Percentiles rank a stretch among this genome's conserved stretches.
Conservation (phyloP, 495 filamentous ascomycete species). For the Neurospora discreta region DNA sequence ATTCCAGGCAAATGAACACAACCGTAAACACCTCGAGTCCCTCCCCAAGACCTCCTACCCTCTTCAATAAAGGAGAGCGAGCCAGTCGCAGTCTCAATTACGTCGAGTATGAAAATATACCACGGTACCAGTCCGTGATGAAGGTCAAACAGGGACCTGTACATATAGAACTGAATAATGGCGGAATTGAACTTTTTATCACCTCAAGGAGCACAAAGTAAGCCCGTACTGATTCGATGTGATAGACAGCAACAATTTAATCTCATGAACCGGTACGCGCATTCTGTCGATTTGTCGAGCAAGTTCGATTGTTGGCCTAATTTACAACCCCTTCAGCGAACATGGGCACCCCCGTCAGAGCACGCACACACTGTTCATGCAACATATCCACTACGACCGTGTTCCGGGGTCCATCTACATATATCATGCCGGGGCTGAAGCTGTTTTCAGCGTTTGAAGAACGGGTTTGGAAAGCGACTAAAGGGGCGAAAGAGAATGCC, state of each 20-base stretch:
- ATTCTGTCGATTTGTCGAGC: background rate
- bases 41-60: slow-evolving; percentile 70
- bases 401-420: background rate
- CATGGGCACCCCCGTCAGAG: background rate
- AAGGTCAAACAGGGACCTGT: background rate
- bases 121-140: background rate
- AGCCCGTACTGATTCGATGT: background rate
- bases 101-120: background rate
- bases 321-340: background rate
- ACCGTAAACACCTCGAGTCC: slow-evolving; percentile 70
- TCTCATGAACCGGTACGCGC: background rate
- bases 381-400: background rate
- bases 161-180: background rate
- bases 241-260: background rate
- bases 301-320: background rate
- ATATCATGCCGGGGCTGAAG: background rate
- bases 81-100: background rate
- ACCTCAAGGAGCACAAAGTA: background rate
- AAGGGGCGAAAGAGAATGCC: background rate
- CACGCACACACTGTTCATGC: background rate
- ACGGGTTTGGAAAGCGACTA: background rate
- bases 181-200: background rate
- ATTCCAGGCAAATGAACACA: slow-evolving; percentile 69
- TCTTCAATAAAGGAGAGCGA: slow-evolving; percentile 8
- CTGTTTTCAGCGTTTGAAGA: background rate